phyloP scores from a whole-genome alignment of 2,329 filamentous ascomycete species.

The Talaromyces sp. region DNA sequence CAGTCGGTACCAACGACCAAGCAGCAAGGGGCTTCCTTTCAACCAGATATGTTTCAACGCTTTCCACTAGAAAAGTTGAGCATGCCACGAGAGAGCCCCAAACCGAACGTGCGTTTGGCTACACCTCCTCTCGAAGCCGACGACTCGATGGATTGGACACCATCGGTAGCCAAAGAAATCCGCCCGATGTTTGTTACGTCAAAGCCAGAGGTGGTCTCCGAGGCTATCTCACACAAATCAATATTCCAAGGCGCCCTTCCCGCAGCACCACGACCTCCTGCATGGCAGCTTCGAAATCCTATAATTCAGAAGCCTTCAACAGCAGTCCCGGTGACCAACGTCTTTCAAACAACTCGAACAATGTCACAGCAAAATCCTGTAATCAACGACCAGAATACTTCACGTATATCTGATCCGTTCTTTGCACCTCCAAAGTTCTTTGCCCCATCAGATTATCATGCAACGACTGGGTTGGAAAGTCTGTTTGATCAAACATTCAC shows the following conservation, averaged over 20 bases:
- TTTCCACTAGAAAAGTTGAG: slow-evolving; percentile 46
- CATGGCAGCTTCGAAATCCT: slow-evolving; percentile 42
- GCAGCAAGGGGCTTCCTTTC: background rate
- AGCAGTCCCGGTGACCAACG: slow-evolving; percentile 36
- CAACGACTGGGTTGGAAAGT: slow-evolving; percentile 48
- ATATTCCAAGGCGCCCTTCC: slow-evolving; percentile 48
- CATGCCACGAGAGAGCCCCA: slow-evolving; percentile 26
- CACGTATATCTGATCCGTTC: slow-evolving; percentile 27
- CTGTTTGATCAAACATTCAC: slow-evolving; percentile 49
- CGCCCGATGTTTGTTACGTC: slow-evolving; percentile 28
- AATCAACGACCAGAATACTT: background rate
- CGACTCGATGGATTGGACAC: slow-evolving; percentile 53
- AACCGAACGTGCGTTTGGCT: slow-evolving; percentile 28
- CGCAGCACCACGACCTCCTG: slow-evolving; percentile 39
- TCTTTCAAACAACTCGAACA: slow-evolving; percentile 37
- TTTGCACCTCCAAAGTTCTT: slow-evolving; percentile 51
- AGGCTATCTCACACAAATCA: slow-evolving; percentile 31
- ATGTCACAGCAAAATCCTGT: slow-evolving; percentile 24
- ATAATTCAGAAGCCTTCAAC: slow-evolving; percentile 35
- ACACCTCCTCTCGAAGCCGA: slow-evolving; percentile 38
- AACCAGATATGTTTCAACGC: slow-evolving; percentile 23
- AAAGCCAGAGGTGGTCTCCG: background rate
- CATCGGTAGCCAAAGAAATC: slow-evolving; percentile 41
- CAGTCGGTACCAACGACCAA: background rate
- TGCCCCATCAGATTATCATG: slow-evolving; percentile 39